Evolutionary conservation across 176 grass and related monocot genomes (phyloP), one percentile per base, ranked within the genome.

Genomic region (Dendrocalamus sinicus): DNA sequence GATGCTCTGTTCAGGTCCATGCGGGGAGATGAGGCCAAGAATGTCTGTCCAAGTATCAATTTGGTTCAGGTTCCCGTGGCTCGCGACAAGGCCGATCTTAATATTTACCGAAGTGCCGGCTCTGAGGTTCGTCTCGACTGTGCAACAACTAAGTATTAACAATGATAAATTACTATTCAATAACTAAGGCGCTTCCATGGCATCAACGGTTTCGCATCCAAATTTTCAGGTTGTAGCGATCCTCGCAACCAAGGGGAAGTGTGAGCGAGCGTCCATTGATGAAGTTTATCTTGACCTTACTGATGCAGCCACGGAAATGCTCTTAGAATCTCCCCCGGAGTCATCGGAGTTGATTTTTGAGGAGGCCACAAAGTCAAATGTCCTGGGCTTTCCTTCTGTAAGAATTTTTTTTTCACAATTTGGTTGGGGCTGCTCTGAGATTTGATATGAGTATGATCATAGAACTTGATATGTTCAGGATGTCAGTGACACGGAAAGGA

Each of bases 211-310:
- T 63, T 64, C 9, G 64, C 8, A 43, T 12, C 23, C 20, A 19
- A 87, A 88, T 23, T 57, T 81, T 77, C 78, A 98, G 93, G 93
- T 95, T 24, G 90, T 98, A 13, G 89, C 93, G 7, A 94, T 95
- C 43, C 90, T 98, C 62, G 40, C 93, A 22, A 95, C 64, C 15
- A 94, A 95, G 88, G 96, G 93, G 20, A 92, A 92, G 88, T 95
- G 96, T 28, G 96, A 98, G 74, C 92, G 93, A 73, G 90, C 93
- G 68, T 98, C 96, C 66, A 98, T 98, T 41, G 93, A 98, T 43
- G 93, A 98, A 92, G 96, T 94, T 60, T 98, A 98, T 89, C 91
- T 98, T 83, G 96, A 98, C 75, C 93, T 98, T 76, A 98, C 91
- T 53, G 93, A 98, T 52, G 81, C 88, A 37, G 96, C 96, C 57